Evolutionary conservation across 345 rosid genomes (phyloP).

Genomic region (Reutealis trisperma): DNA sequence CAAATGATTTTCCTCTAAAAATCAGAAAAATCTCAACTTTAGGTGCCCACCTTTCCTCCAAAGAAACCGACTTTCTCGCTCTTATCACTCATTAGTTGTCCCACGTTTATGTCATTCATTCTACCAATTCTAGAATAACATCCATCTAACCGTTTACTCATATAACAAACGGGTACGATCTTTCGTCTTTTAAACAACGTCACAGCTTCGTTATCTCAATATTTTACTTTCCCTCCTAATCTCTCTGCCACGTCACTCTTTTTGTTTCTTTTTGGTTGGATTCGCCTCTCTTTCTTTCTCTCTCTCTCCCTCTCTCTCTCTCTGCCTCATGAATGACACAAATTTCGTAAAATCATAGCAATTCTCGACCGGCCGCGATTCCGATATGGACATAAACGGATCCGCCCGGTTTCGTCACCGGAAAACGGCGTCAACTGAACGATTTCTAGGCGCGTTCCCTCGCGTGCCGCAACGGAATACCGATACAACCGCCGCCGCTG

Average conservation of each 20-base stretch:
- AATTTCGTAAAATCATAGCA: background rate
- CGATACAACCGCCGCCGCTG: constrained; percentile 22
- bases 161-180: background rate
- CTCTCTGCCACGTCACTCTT: constrained; percentile 18
- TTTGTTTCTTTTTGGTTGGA: background rate
- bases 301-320: background rate
- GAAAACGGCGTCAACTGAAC: constrained; percentile 33
- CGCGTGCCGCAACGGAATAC: constrained; percentile 22
- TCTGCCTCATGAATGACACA: background rate
- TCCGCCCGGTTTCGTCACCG: constrained; percentile 37
- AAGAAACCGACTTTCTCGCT: background rate
- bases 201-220: background rate
- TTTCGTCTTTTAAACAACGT: background rate
- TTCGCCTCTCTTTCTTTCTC: background rate
- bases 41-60: background rate
- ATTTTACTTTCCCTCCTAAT: background rate
- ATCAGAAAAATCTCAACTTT: too few species aligned
- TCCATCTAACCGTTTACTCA: background rate
- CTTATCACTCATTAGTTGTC: background rate
- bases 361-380: background rate
- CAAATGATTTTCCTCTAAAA: too few species aligned
- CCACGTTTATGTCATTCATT: too few species aligned
- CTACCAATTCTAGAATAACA: too few species aligned
- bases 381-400: constrained; percentile 37
- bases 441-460: constrained; percentile 40